Base-by-base conservation (phyloP, 139 green algal genomes). In the Chlorella sp. region DNA sequence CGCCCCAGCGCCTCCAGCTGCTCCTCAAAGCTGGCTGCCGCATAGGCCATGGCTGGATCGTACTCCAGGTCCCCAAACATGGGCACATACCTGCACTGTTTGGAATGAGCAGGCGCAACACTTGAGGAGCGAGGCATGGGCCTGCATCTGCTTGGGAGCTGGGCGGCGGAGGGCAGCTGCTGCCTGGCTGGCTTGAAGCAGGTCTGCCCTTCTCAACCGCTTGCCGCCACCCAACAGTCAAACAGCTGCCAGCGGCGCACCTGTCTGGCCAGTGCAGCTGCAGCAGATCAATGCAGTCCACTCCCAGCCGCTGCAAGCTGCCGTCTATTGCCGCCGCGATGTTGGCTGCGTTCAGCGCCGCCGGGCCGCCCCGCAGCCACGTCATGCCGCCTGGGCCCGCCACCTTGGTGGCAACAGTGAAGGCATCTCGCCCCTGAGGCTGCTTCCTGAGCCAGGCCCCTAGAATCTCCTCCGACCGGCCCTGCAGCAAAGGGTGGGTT, bases 51-150 rank as follows among this genome's bases (percentile, higher is more conserved):
- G 3, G 26, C 20, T 0, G 89, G 86, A 71, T 97, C 90, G 81
- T 95, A 99, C 15, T 97, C 93, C 3, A 88, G 51, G 34, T 98
- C 94, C 2, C 97, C 97, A 91, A 99, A 99, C 95, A 98, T 98
- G 17, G 97, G 97, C 25, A 99, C 95, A 81, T 99, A 99, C 79
- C 96, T 98, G 90, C 47, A 44, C 5, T 4, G 44, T n/a, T n/a
- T n/a, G n/a, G n/a, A n/a, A n/a, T n/a, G n/a, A n/a, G n/a, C n/a
- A n/a, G n/a, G n/a, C n/a, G n/a, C n/a, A n/a, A n/a, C n/a, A n/a
- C n/a, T n/a, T n/a, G n/a, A n/a, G n/a, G n/a, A n/a, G n/a, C n/a
- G n/a, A n/a, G n/a, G n/a, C n/a, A n/a, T n/a, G n/a, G n/a, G n/a
- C n/a, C n/a, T n/a, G n/a, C n/a, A n/a, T n/a, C n/a, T n/a, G n/a